phyloP scores from a whole-genome alignment of 352 stramenopile species.

The Globisporangium solare region DNA sequence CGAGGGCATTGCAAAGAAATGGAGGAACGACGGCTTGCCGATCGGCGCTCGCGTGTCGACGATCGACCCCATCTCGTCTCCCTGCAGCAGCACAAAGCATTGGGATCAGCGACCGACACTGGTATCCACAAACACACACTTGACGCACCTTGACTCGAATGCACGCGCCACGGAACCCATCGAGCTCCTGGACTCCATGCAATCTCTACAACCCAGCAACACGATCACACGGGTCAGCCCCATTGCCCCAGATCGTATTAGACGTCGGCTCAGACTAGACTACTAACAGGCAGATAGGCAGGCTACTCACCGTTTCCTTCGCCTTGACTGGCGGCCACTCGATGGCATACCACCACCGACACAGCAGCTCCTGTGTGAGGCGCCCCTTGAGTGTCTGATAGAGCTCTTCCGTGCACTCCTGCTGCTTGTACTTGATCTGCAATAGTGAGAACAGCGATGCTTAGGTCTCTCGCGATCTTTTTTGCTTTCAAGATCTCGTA shows the following conservation, averaged over 20 bases:
- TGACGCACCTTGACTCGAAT: conserved; percentile 69
- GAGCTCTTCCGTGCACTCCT: conserved; percentile 79
- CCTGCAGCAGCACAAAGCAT: conserved; percentile 21
- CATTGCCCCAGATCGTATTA: not conserved
- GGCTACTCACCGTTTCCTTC: conserved; percentile 19
- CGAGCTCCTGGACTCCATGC: conserved; percentile 75
- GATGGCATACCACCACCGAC: conserved; percentile 84
- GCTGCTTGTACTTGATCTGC: conserved; percentile 81
- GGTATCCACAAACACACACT: conserved; percentile 2
- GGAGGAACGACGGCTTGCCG: conserved; percentile 79
- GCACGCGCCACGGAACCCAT: conserved; percentile 71
- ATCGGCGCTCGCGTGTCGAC: conserved; percentile 61
- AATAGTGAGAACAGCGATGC: not conserved
- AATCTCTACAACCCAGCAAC: conserved; percentile 33
- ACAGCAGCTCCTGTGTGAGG: conserved; percentile 74
- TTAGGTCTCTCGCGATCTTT: not conserved
- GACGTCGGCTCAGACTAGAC: not conserved
- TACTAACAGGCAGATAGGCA: too few relatives aligned
- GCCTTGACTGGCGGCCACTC: conserved; percentile 61
- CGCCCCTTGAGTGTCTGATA: conserved; percentile 77
- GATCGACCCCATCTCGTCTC: conserved; percentile 82
- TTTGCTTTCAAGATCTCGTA: not conserved
- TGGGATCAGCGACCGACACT: not conserved
- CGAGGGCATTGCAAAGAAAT: conserved; percentile 78
- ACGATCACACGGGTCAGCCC: not conserved